Evolutionary conservation across 2,329 filamentous ascomycete species (phyloP), one percentile per base, ranked within the genome.

Genomic region (Sporothrix globosa): DNA sequence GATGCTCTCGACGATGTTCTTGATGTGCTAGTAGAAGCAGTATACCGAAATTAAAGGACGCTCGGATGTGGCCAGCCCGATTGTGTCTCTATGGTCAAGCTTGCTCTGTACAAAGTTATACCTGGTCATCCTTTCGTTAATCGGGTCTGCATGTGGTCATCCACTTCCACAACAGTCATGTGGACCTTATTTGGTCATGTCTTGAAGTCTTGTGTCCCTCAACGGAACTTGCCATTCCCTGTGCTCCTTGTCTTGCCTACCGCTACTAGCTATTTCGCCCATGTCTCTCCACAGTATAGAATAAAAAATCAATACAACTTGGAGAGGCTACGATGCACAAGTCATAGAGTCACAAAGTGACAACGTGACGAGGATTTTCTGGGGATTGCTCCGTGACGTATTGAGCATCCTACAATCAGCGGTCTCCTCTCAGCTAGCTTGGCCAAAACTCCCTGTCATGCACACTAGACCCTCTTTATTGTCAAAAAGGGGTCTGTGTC

Each of bases 401-500:
- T 17, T 44, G 10, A 13, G 11, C 10, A 44, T 44, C 41, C 13
- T 44, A 44, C 41, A 4, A 14, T 10, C 4, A 11, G 41, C 13
- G 41, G 41, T 14, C 41, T 17, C 41, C 14, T 44, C 11, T 44
- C 11, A 44, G 41, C 41, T 44, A 44, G 41, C 41, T 44, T 17
- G 14, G 48, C 48, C 17, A 48, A 48, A 48, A 19, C 2, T 6
- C 44, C 44, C 2, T 19, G 14, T 5, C 17, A 14, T 48, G 50
- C 50, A 21, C 27, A 10, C 21, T 27, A 21, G 14, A 4, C 44
- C 50, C 50, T 53, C 53, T 34, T 34, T 19, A 7, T 27, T 50
- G 27, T 41, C 21, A 11, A 52, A 27, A 53, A 54, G n/a, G 21
- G 39, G 76, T 78, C 76, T 77, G 77, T 78, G 77, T 79, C 77